Percentiles rank a stretch among this genome's conserved stretches.
These are phyloP conservation scores for Lichina pygmaea DNA, from an alignment of 495 filamentous ascomycete species.

Conservation along the genomic window DNA sequence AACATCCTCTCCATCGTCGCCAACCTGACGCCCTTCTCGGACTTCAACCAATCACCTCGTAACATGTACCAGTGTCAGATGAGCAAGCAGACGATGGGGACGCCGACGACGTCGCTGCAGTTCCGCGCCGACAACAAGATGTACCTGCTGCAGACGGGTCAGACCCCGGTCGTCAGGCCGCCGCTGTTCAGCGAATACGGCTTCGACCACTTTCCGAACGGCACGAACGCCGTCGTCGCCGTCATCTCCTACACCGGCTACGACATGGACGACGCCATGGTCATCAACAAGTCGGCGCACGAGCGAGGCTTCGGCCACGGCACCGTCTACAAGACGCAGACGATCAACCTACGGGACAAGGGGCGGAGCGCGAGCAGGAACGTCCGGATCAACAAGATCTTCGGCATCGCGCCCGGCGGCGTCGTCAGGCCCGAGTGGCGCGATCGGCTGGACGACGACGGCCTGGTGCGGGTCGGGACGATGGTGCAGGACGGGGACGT, in stretches of 20 bases:
- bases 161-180: slow-evolving; percentile 79
- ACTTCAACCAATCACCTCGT: slow-evolving; percentile 94
- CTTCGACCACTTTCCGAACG: slow-evolving; percentile 94
- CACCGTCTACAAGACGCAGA: slow-evolving; percentile 92
- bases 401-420: slow-evolving; percentile 58
- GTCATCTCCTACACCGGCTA: slow-evolving; percentile 98
- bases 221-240: slow-evolving; percentile 87
- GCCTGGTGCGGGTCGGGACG: slow-evolving; percentile 53
- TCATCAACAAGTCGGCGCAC: slow-evolving; percentile 90
- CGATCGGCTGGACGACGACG: slow-evolving; percentile 55
- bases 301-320: slow-evolving; percentile 94
- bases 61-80: slow-evolving; percentile 99
- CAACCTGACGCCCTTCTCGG: slow-evolving; percentile 96
- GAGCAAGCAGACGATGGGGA: slow-evolving; percentile 98
- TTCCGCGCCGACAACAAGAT: slow-evolving; percentile 93
- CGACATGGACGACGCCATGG: slow-evolving; percentile 99
- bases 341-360: slow-evolving; percentile 50
- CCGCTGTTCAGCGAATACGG: slow-evolving; percentile 89
- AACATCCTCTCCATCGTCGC: slow-evolving; percentile 94
- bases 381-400: slow-evolving; percentile 38
- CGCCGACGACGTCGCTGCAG: slow-evolving; percentile 59
- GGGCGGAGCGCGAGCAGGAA: slow-evolving; percentile 28
- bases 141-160: slow-evolving; percentile 83
- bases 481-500: slow-evolving; percentile 53
- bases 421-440: slow-evolving; percentile 34